Conservation (phyloP, 805 yeast species). For the Suhomyces canberraensis region DNA sequence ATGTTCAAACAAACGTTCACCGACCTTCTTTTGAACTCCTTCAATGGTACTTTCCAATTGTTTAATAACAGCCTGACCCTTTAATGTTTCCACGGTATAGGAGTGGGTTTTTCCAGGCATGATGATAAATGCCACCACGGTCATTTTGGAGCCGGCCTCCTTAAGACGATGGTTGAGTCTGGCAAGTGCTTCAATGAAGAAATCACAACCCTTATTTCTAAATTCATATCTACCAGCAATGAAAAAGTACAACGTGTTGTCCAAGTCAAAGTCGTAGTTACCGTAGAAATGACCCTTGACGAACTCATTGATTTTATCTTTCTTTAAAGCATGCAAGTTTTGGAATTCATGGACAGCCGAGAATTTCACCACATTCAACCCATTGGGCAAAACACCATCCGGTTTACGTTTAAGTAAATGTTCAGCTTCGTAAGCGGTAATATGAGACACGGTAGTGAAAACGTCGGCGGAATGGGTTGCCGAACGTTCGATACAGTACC, state of each 20-base stretch:
- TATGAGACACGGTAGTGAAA: conserved; percentile 94
- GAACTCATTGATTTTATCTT: conserved; percentile 90
- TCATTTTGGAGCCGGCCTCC: conserved; percentile 76
- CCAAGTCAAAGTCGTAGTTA: conserved; percentile 89
- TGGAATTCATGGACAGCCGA: conserved; percentile 98
- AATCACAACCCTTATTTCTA: conserved; percentile 94
- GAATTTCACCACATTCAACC: conserved; percentile 91
- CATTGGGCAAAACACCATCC: conserved; percentile 96
- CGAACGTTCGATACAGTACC: conserved; percentile 94
- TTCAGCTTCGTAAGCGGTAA: conserved; percentile 95
- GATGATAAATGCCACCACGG: conserved; percentile 94
- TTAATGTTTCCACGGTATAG: conserved; percentile 91
- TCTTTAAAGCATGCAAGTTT: conserved; percentile 87
- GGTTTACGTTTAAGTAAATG: conserved; percentile 92
- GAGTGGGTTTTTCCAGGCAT: conserved; percentile 97
- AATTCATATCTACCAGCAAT: conserved; percentile 97
- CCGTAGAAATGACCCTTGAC: conserved; percentile 98
- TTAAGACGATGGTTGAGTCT: conserved; percentile 86
- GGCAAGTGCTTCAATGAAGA: conserved; percentile 89
- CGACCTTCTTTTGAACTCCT: conserved; percentile 84
- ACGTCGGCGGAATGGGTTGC: conserved; percentile 96
- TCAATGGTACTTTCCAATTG: conserved; percentile 85
- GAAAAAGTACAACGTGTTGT: conserved; percentile 90
- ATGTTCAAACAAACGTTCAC: conserved; percentile 84
- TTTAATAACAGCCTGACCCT: conserved; percentile 93